Evolutionary conservation across 495 filamentous ascomycete species (phyloP).

Genomic region (Lasiosphaeria hispida): DNA sequence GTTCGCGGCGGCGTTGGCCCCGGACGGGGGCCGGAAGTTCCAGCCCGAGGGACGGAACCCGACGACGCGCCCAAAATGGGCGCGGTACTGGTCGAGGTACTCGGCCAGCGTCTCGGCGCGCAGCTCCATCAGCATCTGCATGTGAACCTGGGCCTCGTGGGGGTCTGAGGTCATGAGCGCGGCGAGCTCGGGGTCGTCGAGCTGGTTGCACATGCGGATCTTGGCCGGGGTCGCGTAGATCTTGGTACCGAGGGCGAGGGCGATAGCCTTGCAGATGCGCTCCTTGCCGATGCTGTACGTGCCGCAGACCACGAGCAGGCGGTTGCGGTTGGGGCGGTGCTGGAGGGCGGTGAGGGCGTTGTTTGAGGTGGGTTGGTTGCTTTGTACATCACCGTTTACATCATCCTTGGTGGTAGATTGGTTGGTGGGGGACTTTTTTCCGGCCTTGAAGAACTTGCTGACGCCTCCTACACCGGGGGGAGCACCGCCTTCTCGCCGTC

Average conservation of each 20-base stretch:
- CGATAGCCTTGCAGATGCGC: constrained; percentile 89
- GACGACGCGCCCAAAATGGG: constrained; percentile 72
- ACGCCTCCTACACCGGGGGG: constrained; percentile 31
- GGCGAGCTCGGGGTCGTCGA: constrained; percentile 81
- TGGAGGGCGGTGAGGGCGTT: constrained; percentile 31
- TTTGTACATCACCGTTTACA: neutral
- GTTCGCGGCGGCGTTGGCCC: constrained; percentile 28
- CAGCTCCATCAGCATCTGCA: constrained; percentile 93
- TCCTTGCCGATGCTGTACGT: constrained; percentile 99
- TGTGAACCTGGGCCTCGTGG: constrained; percentile 87
- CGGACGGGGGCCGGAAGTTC: constrained; percentile 73
- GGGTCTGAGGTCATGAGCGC: constrained; percentile 76
- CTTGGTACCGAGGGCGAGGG: constrained; percentile 78
- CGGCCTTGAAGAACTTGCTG: constrained; percentile 42
- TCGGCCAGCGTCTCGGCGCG: constrained; percentile 81
- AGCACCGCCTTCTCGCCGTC: constrained; percentile 20
- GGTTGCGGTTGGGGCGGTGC: constrained; percentile 24
- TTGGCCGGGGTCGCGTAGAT: constrained; percentile 86
- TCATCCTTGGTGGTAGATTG: constrained; percentile 8
- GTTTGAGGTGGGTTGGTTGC: neutral
- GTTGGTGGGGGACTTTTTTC: constrained; percentile 14
- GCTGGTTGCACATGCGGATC: constrained; percentile 73
- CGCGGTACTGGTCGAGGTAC: constrained; percentile 72
- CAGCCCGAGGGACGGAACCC: constrained; percentile 90
- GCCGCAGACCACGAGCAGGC: constrained; percentile 87